phyloP scores from a whole-genome alignment of 192 early-diverging fungal genomes.

The Anaeromyces robustus region DNA sequence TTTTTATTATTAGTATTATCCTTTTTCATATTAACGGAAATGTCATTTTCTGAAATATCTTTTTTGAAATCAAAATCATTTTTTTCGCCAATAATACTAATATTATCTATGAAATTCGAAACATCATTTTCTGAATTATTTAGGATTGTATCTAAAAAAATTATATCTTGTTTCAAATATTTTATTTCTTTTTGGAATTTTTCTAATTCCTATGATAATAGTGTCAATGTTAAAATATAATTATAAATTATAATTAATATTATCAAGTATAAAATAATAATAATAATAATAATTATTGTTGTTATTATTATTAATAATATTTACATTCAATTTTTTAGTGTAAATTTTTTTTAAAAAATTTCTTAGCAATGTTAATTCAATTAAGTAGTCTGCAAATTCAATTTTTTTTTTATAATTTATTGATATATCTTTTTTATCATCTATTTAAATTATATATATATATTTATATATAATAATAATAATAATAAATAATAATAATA shows the following conservation, averaged over 20 bases:
- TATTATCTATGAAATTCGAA: neutral
- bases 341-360: neutral
- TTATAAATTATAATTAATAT: too few relatives aligned
- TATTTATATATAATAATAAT: too few relatives aligned
- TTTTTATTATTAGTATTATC: too few relatives aligned
- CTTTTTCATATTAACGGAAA: too few relatives aligned
- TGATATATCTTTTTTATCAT: neutral
- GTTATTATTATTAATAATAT: too few relatives aligned
- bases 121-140: neutral
- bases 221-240: too few relatives aligned
- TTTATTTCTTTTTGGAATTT: neutral
- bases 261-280: too few relatives aligned
- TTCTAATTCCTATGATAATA: neutral
- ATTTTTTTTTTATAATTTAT: neutral
- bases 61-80: neutral
- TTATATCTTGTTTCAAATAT: neutral
- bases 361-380: neutral
- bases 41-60: too few relatives aligned
- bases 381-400: neutral
- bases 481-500: too few relatives aligned
- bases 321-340: neutral
- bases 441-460: too few relatives aligned
- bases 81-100: neutral
- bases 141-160: neutral
- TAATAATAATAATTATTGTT: too few relatives aligned